phyloP scores from a whole-genome alignment of 2,329 filamentous ascomycete species.

The Scedosporium aurantiacum region DNA sequence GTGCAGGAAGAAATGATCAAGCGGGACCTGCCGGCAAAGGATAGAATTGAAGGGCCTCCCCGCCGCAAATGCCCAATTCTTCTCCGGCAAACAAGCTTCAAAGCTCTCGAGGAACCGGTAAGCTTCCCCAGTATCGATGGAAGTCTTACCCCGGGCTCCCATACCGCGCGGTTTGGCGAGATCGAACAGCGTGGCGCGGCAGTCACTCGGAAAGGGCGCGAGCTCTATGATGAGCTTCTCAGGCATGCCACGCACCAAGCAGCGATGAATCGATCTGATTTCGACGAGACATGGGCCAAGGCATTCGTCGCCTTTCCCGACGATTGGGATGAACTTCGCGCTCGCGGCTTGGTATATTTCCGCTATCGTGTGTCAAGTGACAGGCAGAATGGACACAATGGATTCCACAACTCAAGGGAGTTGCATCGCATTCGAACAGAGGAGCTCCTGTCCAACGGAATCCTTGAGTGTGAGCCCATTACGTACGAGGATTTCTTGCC shows the following conservation, averaged over 20 bases:
- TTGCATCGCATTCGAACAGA: slow-evolving; percentile 17
- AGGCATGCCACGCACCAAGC: slow-evolving; percentile 14
- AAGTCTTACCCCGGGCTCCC: slow-evolving; percentile 21
- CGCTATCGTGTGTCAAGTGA: not conserved
- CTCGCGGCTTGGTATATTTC: not conserved
- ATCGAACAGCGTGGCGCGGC: slow-evolving; percentile 41
- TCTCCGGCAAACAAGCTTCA: slow-evolving; percentile 42
- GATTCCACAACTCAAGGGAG: too few relatives aligned
- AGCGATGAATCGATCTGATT: too few relatives aligned
- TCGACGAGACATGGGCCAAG: not conserved
- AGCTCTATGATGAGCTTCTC: slow-evolving; percentile 34
- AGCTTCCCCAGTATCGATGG: slow-evolving; percentile 21
- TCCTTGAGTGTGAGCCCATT: slow-evolving; percentile 28
- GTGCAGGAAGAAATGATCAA: slow-evolving; percentile 31
- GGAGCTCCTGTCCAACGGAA: slow-evolving; percentile 19
- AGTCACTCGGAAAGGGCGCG: slow-evolving; percentile 31
- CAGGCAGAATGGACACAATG: not conserved
- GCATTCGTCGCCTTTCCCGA: not conserved
- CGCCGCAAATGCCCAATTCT: slow-evolving; percentile 31
- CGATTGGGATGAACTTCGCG: not conserved
- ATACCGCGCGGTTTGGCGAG: slow-evolving; percentile 41
- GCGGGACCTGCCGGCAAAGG: slow-evolving; percentile 31
- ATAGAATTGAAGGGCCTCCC: slow-evolving; percentile 40
- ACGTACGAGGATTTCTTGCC: slow-evolving; percentile 45
- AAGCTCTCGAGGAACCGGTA: slow-evolving; percentile 36